Conservation (phyloP, 164 flowering plant genomes). For the Vitis labrusca region DNA sequence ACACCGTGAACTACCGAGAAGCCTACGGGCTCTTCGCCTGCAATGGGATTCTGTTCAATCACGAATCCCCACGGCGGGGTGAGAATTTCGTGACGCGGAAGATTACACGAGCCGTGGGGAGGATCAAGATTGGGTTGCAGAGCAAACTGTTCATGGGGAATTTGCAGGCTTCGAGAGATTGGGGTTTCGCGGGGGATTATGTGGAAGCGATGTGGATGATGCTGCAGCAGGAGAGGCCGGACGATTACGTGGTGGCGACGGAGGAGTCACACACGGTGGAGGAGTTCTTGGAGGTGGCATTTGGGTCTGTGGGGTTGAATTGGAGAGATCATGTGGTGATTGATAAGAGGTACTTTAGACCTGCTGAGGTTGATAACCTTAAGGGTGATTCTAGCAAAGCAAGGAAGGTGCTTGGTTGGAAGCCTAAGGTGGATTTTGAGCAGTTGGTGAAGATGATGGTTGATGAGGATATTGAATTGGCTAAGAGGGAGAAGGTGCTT, state of each 20-base stretch:
- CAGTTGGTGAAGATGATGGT: constrained; percentile 98
- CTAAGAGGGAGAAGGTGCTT: constrained; percentile 94
- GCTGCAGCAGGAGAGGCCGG: constrained; percentile 95
- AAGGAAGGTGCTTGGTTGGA: constrained; percentile 79
- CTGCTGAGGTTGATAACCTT: constrained; percentile 88
- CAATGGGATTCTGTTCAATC: constrained; percentile 90
- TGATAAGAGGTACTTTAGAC: constrained; percentile 91
- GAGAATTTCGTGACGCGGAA: constrained; percentile 95
- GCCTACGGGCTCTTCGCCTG: constrained; percentile 90
- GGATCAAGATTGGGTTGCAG: constrained; percentile 90
- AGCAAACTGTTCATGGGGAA: constrained; percentile 87
- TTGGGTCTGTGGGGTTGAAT: constrained; percentile 87
- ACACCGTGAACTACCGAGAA: constrained; percentile 90
- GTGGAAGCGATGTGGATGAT: constrained; percentile 99
- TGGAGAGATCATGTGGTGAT: constrained; percentile 94
- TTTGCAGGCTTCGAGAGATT: constrained; percentile 78
- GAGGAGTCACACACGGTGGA: constrained; percentile 93
- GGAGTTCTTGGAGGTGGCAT: constrained; percentile 87
- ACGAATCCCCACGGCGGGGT: constrained; percentile 85
- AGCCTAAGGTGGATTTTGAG: constrained; percentile 88
- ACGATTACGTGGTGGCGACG: constrained; percentile 95
- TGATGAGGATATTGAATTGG: constrained; percentile 84
- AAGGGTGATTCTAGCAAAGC: constrained; percentile 91
- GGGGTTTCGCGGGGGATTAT: constrained; percentile 97
- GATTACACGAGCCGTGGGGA: constrained; percentile 87